Evolutionary conservation across 2,329 filamentous ascomycete species (phyloP).

Genomic region (Stagonosporopsis rhizophila): DNA sequence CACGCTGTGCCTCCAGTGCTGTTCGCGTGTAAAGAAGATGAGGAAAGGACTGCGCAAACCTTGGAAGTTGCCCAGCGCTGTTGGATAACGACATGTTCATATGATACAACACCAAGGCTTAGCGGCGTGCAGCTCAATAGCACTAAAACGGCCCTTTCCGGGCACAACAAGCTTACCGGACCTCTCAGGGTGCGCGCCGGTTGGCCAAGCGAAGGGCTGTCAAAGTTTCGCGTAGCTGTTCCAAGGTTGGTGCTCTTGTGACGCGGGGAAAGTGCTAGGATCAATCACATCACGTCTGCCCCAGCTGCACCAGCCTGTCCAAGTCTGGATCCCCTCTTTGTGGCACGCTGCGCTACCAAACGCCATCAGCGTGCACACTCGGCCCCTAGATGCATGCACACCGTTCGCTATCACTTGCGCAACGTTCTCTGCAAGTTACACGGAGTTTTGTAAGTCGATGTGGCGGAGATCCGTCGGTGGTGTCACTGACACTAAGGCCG

Average conservation of each 20-base stretch:
- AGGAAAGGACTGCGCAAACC: slow-evolving; percentile 1
- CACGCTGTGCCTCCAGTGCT: slow-evolving; percentile 11
- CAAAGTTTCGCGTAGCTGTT: slow-evolving; percentile 24
- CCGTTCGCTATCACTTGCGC: not conserved
- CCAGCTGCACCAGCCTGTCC: not conserved
- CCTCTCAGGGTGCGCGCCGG: slow-evolving; percentile 19
- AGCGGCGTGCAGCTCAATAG: slow-evolving; percentile 22
- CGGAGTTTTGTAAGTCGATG: not conserved
- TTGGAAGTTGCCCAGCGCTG: slow-evolving; percentile 2
- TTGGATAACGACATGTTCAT: slow-evolving; percentile 24
- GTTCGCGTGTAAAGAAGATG: slow-evolving; percentile 1
- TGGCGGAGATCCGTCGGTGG: slow-evolving; percentile 2
- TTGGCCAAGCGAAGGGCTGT: slow-evolving; percentile 22
- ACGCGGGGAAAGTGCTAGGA: slow-evolving; percentile 26
- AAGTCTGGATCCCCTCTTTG: not conserved
- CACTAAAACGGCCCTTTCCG: slow-evolving; percentile 22
- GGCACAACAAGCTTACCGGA: slow-evolving; percentile 7
- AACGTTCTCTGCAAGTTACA: not conserved
- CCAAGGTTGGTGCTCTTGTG: slow-evolving; percentile 25
- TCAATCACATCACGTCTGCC: slow-evolving; percentile 10
- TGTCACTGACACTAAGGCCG: not conserved
- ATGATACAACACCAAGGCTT: slow-evolving; percentile 25
- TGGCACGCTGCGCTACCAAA: not conserved
- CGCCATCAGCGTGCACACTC: not conserved
- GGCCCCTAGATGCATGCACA: not conserved